Evolutionary conservation across 768 basidiomycete species (phyloP).

Genomic region (Boletus vinaceobasis): DNA sequence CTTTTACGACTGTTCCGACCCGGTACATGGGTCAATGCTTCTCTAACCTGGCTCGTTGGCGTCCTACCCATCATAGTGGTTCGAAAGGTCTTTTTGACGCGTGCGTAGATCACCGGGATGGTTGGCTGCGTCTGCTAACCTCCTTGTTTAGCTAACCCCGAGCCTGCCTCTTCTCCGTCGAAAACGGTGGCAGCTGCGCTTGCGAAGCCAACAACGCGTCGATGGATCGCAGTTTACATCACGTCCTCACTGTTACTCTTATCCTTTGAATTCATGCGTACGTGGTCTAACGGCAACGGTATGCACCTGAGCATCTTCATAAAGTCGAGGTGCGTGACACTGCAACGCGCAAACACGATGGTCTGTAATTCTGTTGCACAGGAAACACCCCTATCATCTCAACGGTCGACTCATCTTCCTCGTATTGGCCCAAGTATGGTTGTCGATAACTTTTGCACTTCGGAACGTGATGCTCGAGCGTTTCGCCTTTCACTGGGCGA

Average conservation of each 20-base stretch:
- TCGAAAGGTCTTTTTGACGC: slow-evolving; percentile 56
- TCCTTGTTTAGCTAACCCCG: slow-evolving; percentile 39
- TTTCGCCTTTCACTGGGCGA: slow-evolving; percentile 46
- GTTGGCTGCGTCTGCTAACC: neutral
- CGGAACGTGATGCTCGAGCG: slow-evolving; percentile 65
- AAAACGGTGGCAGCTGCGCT: slow-evolving; percentile 44
- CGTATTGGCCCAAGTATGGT: slow-evolving; percentile 46
- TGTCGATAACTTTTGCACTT: slow-evolving; percentile 47
- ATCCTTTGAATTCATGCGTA: slow-evolving; percentile 40
- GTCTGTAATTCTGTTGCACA: slow-evolving; percentile 22
- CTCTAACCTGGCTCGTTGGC: slow-evolving; percentile 46
- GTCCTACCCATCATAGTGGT: slow-evolving; percentile 57
- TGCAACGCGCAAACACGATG: neutral
- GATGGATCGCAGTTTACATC: slow-evolving; percentile 45
- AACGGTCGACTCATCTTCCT: slow-evolving; percentile 68
- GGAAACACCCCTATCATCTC: slow-evolving; percentile 72
- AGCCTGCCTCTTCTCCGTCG: slow-evolving; percentile 50
- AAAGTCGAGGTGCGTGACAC: slow-evolving; percentile 55
- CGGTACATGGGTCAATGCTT: slow-evolving; percentile 40
- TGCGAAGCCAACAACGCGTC: slow-evolving; percentile 44
- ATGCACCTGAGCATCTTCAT: slow-evolving; percentile 55
- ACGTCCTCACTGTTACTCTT: slow-evolving; percentile 45
- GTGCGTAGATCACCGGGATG: slow-evolving; percentile 38
- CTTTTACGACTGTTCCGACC: slow-evolving; percentile 42
- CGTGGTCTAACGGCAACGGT: slow-evolving; percentile 31